Percentiles rank a stretch among this genome's conserved stretches.
Conservation (phyloP, 192 early-diverging fungal species). For the Spizellomyces sp. region DNA sequence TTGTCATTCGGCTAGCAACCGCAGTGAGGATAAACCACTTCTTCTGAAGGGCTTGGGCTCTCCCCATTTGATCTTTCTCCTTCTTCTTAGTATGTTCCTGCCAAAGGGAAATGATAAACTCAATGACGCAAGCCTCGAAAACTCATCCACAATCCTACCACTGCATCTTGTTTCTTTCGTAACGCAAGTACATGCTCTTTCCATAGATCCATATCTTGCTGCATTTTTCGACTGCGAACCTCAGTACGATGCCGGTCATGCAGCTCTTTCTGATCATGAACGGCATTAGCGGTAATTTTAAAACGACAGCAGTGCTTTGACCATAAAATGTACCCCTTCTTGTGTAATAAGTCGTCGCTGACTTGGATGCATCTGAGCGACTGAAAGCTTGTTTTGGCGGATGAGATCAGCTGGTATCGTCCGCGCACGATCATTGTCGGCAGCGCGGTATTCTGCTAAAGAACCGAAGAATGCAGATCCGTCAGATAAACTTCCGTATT, state of each 20-base stretch:
- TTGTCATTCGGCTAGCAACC: constrained; percentile 41
- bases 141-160: constrained; percentile 14
- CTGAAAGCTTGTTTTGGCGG: constrained; percentile 28
- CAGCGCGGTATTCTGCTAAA: constrained; percentile 21
- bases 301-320: not conserved
- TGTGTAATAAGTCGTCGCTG: constrained; percentile 32
- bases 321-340: not conserved
- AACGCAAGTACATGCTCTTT: constrained; percentile 40
- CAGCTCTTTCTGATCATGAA: constrained; percentile 29
- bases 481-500: not conserved
- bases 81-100: constrained; percentile 37
- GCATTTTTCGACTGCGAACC: constrained; percentile 42
- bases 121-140: no score
- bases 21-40: constrained; percentile 59
- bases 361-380: constrained; percentile 20
- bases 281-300: not conserved
- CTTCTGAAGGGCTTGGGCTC: constrained; percentile 39
- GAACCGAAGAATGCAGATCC: not conserved
- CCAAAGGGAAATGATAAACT: not conserved
- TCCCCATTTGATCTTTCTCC: constrained; percentile 51
- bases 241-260: constrained; percentile 32
- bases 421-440: constrained; percentile 7
- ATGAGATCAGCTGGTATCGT: constrained; percentile 32
- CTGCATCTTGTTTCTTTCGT: constrained; percentile 37
- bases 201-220: constrained; percentile 39